phyloP scores from a whole-genome alignment of 2,329 filamentous ascomycete species.

The Penicillium sp. region DNA sequence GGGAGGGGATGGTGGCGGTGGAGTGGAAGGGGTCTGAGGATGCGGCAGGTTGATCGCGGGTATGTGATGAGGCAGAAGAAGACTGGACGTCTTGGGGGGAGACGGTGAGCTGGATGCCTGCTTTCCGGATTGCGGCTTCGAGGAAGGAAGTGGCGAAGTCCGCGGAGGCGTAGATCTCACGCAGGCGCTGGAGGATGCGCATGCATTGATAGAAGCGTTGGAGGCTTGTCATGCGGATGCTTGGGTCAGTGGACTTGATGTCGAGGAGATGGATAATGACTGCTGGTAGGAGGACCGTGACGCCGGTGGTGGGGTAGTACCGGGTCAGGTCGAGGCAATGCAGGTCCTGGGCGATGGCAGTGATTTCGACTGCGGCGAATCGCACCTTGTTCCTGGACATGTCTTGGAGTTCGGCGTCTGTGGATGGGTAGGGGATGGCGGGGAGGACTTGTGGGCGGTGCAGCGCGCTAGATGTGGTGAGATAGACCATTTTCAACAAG shows the following conservation, averaged over 20 bases:
- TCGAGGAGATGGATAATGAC: constrained; percentile 93
- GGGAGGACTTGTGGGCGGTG: constrained; percentile 89
- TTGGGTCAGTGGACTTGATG: constrained; percentile 76
- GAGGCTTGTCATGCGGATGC: constrained; percentile 68
- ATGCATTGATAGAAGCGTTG: constrained; percentile 88
- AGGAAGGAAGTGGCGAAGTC: constrained; percentile 94
- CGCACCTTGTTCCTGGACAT: constrained; percentile 79
- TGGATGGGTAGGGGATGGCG: constrained; percentile 57
- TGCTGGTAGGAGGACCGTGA: constrained; percentile 84
- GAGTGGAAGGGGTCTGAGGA: constrained; percentile 18
- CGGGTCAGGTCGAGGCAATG: constrained; percentile 69
- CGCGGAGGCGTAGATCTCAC: constrained; percentile 89
- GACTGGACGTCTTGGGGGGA: constrained; percentile 33
- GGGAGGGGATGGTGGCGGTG: constrained; percentile 13
- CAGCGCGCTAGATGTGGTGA: constrained; percentile 84
- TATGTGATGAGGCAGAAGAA: constrained; percentile 11
- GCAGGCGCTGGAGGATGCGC: constrained; percentile 80
- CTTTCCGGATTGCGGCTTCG: constrained; percentile 86
- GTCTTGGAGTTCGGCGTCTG: constrained; percentile 70
- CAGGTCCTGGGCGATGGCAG: constrained; percentile 74
- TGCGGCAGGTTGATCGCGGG: constrained; percentile 10
- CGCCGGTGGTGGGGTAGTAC: constrained; percentile 82
- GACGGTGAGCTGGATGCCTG: constrained; percentile 68
- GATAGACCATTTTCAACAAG: constrained; percentile 90
- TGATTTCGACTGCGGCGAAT: constrained; percentile 80